phyloP scores from a whole-genome alignment of 2,329 filamentous ascomycete species.

The Aspergillus ruber region DNA sequence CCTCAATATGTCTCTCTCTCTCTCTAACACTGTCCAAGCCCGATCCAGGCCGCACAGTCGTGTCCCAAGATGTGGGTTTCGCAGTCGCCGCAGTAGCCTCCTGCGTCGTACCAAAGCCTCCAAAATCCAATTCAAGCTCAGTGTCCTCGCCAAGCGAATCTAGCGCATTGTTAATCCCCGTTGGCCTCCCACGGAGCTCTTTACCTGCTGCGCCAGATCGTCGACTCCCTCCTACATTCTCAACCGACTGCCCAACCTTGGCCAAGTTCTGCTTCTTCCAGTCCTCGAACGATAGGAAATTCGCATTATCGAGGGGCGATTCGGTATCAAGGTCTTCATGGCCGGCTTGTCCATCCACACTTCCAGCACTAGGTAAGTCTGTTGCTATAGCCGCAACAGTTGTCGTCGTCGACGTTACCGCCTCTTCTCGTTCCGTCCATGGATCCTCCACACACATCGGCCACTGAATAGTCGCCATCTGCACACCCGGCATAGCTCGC shows the following conservation, averaged over 20 bases:
- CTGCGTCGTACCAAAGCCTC: conserved; percentile 48
- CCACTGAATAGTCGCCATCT: conserved; percentile 17
- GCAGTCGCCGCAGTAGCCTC: conserved; percentile 30
- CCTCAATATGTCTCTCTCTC: conserved; percentile 11
- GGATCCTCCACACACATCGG: conserved; percentile 21
- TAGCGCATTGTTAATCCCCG: conserved; percentile 60
- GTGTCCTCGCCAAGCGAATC: conserved; percentile 80
- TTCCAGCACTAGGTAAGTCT: conserved; percentile 1
- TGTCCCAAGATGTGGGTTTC: conserved; percentile 25
- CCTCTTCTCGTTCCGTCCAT: conserved; percentile 7
- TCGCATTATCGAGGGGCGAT: conserved; percentile 63
- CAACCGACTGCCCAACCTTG: conserved; percentile 72
- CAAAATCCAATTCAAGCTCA: conserved; percentile 73
- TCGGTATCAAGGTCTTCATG: conserved; percentile 53
- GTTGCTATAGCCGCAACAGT: neutral
- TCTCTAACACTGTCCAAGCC: conserved; percentile 15
- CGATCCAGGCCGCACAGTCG: conserved; percentile 11
- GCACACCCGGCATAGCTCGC: conserved; percentile 10
- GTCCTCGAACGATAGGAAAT: conserved; percentile 95
- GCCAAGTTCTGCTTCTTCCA: conserved; percentile 94
- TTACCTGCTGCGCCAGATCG: conserved; percentile 45
- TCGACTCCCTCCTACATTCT: conserved; percentile 55
- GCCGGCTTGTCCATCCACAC: neutral
- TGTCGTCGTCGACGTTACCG: neutral
- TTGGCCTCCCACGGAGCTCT: conserved; percentile 43